Evolutionary conservation across 805 yeast species (phyloP).

Genomic region (Candida ovalis): DNA sequence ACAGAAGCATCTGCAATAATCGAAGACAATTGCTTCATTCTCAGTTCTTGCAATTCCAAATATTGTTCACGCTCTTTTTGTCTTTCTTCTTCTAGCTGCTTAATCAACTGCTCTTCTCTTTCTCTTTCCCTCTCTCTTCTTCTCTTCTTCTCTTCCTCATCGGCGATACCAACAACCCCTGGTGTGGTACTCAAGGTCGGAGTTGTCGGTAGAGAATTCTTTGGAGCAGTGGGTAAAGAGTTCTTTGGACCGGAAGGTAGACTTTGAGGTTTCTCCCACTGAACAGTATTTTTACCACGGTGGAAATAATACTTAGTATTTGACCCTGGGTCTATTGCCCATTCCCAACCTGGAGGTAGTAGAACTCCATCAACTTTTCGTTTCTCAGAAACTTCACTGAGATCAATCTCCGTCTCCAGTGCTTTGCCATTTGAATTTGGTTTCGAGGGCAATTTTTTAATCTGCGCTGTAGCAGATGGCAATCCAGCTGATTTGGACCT

Average conservation of each 20-base stretch:
- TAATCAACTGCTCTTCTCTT: constrained; percentile 27
- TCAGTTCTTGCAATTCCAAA: constrained; percentile 22
- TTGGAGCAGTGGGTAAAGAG: background rate
- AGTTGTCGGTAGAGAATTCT: background rate
- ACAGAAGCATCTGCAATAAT: constrained; percentile 31
- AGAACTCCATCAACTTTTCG: constrained; percentile 27
- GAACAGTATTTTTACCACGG: constrained; percentile 41
- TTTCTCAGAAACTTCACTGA: constrained; percentile 9
- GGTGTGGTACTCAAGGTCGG: background rate
- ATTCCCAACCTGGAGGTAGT: constrained; percentile 66
- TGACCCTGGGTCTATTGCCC: constrained; percentile 44
- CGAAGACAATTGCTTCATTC: constrained; percentile 21
- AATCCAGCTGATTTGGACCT: constrained; percentile 14
- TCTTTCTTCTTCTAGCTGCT: constrained; percentile 32
- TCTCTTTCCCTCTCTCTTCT: constrained; percentile 28
- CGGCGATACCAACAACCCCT: constrained; percentile 1
- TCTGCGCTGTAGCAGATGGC: constrained; percentile 4
- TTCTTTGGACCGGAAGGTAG: constrained; percentile 17
- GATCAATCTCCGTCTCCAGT: constrained; percentile 2
- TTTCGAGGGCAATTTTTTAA: constrained; percentile 1
- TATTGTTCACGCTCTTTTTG: constrained; percentile 29
- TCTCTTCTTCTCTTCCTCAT: constrained; percentile 23
- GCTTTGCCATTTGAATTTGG: background rate
- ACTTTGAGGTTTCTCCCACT: constrained; percentile 57
- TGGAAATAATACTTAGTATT: constrained; percentile 53